Evolutionary conservation across 441 rosid genomes (phyloP).

Genomic region (Erodium trifolium): DNA sequence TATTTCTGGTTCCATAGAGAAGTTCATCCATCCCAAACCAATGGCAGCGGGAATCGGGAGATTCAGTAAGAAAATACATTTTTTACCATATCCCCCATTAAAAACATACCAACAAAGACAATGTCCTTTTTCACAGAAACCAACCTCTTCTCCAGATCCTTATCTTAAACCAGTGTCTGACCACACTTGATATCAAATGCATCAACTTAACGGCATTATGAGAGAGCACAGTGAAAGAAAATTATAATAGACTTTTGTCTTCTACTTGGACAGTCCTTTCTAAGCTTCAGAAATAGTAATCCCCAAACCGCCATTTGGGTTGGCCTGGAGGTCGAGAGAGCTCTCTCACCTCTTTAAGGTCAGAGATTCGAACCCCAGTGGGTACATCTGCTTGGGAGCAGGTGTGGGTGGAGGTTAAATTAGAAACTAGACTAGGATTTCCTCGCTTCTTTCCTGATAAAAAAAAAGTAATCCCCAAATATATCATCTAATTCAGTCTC

Average conservation of each 20-base stretch:
- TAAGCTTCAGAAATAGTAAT: neutral
- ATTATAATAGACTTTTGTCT: neutral
- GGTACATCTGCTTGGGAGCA: too few species aligned
- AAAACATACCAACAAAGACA: neutral
- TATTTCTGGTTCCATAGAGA: neutral
- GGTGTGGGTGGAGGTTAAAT: too few species aligned
- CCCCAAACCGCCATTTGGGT: neutral
- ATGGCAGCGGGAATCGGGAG: neutral
- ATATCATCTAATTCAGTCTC: neutral
- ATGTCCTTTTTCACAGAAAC: neutral
- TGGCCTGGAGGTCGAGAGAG: too few species aligned
- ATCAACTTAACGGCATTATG: neutral
- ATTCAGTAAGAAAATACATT: neutral
- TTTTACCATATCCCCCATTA: neutral
- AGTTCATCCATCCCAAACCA: constrained; percentile 1
- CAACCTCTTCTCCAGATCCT: neutral
- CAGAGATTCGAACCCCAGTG: too few species aligned
- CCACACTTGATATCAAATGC: neutral
- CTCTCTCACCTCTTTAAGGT: too few species aligned
- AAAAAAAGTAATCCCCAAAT: neutral
- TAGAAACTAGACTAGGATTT: too few species aligned
- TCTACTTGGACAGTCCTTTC: neutral
- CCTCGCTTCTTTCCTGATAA: too few species aligned
- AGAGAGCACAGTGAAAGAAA: neutral
- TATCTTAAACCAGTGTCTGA: neutral